Conservation (phyloP, 1,284 basidiomycete species). For the Ganoderma meredithae region DNA sequence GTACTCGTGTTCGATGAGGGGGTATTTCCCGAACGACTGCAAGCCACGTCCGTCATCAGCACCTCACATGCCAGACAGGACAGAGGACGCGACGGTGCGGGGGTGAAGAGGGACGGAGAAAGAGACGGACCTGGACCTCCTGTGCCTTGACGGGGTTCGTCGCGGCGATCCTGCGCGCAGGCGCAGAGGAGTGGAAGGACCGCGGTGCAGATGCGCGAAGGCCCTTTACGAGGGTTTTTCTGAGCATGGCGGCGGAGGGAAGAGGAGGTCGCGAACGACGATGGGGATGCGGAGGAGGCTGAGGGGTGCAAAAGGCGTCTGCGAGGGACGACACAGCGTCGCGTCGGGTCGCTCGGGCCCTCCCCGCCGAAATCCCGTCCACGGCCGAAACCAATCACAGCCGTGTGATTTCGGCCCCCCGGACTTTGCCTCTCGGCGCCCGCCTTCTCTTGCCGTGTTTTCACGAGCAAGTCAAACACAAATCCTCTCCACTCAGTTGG, state of each 20-base stretch:
- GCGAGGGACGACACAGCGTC: constrained; percentile 6
- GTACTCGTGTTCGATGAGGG: constrained; percentile 97
- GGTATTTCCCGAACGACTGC: constrained; percentile 84
- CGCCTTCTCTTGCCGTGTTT: constrained; percentile 15
- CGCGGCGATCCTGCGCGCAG: constrained; percentile 69
- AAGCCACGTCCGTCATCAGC: constrained; percentile 47
- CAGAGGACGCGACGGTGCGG: constrained; percentile 13
- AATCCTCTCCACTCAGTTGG: neutral
- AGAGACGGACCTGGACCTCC: constrained; percentile 71
- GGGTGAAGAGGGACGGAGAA: constrained; percentile 13
- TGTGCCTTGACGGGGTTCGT: constrained; percentile 85
- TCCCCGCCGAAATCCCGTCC: constrained; percentile 36
- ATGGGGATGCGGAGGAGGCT: constrained; percentile 33
- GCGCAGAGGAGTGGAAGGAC: constrained; percentile 68
- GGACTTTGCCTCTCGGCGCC: constrained; percentile 5
- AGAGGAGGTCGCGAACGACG: constrained; percentile 33
- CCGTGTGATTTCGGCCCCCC: constrained; percentile 32
- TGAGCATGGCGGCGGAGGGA: constrained; percentile 41
- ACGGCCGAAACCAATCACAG: constrained; percentile 37
- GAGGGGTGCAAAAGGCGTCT: constrained; percentile 25
- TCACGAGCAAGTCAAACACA: constrained; percentile 10
- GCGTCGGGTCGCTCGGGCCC: constrained; percentile 30
- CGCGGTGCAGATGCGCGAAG: constrained; percentile 54
- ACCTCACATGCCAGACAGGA: constrained; percentile 30
- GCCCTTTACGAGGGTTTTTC: constrained; percentile 47